These are phyloP conservation scores for Brettanomyces nanus DNA, from an alignment of 805 yeast genomes.

Conservation along the genomic window DNA sequence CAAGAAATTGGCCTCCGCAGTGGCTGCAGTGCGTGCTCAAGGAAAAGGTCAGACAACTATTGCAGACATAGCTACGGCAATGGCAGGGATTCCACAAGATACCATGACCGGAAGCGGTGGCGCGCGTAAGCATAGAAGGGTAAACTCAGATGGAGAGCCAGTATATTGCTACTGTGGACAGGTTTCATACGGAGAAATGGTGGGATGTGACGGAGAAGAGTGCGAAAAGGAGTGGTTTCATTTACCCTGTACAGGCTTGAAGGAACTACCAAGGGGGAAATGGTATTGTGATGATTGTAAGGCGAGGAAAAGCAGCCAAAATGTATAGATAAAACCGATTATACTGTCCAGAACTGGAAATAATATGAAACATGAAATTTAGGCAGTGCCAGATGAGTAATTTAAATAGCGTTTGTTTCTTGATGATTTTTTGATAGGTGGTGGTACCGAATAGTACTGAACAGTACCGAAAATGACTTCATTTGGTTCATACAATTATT, in stretches of 20 bases:
- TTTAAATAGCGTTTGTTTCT: too few relatives aligned
- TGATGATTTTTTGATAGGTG: too few relatives aligned
- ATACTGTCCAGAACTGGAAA: too few relatives aligned
- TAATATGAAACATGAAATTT: too few relatives aligned
- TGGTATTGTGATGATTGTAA: conserved; percentile 74
- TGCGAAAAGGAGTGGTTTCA: conserved; percentile 96
- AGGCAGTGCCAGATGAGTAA: too few relatives aligned
- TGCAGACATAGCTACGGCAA: conserved; percentile 4
- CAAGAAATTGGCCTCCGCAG: neutral
- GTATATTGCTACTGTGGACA: conserved; percentile 94
- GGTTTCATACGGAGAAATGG: conserved; percentile 98
- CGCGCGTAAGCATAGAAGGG: conserved; percentile 7
- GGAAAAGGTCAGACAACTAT: conserved; percentile 4
- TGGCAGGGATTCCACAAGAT: conserved; percentile 1
- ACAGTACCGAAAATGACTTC: too few relatives aligned
- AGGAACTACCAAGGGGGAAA: conserved; percentile 77
- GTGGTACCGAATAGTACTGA: too few relatives aligned
- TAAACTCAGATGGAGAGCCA: conserved; percentile 44
- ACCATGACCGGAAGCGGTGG: conserved; percentile 3
- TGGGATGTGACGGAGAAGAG: conserved; percentile 92
- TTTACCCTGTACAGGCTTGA: conserved; percentile 82
- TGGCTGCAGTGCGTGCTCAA: conserved; percentile 1
- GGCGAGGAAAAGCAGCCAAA: conserved; percentile 9
- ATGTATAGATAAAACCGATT: too few relatives aligned
- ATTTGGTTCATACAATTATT: conserved; percentile 6